Base-by-base conservation (phyloP, 805 yeast species). In the Metschnikowia reukaufii region DNA sequence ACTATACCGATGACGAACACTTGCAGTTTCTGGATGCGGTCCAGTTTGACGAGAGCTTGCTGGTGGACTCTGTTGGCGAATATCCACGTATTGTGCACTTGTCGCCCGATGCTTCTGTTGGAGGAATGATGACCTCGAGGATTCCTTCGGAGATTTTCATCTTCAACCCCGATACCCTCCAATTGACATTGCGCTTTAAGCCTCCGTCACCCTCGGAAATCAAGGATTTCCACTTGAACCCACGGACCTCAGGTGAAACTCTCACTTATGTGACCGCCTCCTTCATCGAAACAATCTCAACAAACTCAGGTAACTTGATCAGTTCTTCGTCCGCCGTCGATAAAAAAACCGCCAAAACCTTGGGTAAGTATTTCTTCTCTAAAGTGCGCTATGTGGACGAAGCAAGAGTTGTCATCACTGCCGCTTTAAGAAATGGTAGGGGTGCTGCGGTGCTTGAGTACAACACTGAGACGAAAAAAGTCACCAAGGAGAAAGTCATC, bases 91-190 rank as follows among this genome's bases (percentile, higher is more conserved):
- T 79, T 17, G 77, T 88, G 3, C 67, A 72, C 25, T 62, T 87
- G 19, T 70, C 90, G 0, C 66, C 70, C 17, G 83, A 83, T 58
- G 83, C 81, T n/a, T 60, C 79, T 2, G 68, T 79, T 8, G 88
- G 88, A 6, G 87, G 84, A 2, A 70, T 86, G 47, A 82, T 88
- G 48, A 82, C 91, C 20, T 82, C 92, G 15, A 72, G 75, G 18
- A 67, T 73, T 6, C 92, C 94, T 0, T 80, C 88, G 0, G 66
- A 76, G 4, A 70, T 88, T 16, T 83, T 80, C 60, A 68, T 86
- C 17, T 77, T 88, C 50, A 79, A 83, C 52, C 74, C 76, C 1
- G 76, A 72, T 6, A 68, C 78, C 21, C 67, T 88, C 47, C 79
- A 77, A 39, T 77, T 78, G 48, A 74, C 72, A 36, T 75, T 72